These are phyloP conservation scores for Pyronema omphalodes DNA, from an alignment of 495 filamentous ascomycete genomes.

Conservation along the genomic window DNA sequence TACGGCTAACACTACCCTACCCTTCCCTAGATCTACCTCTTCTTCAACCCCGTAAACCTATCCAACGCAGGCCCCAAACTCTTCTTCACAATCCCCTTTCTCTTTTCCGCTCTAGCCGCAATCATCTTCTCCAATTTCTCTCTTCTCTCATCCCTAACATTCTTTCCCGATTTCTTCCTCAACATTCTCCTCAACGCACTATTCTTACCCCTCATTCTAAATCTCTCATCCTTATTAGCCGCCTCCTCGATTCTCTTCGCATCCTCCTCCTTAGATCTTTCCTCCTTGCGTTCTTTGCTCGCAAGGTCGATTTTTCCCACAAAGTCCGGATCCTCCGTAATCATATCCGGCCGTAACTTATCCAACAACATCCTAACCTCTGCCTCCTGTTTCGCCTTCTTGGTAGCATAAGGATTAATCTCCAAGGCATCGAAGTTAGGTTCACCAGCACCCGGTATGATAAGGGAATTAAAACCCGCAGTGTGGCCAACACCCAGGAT, in stretches of 20 bases:
- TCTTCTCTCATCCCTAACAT: constrained; percentile 79
- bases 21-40: not conserved
- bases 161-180: constrained; percentile 72
- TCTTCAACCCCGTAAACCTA: constrained; percentile 36
- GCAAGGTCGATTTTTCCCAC: constrained; percentile 69
- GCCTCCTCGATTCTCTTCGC: constrained; percentile 17
- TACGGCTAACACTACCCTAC: too few species aligned
- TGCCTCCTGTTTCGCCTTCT: constrained; percentile 79
- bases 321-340: constrained; percentile 75
- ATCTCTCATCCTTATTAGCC: constrained; percentile 38
- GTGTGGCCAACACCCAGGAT: constrained; percentile 69
- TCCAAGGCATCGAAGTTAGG: constrained; percentile 92
- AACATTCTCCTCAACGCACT: constrained; percentile 68
- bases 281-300: constrained; percentile 50
- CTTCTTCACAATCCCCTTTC: constrained; percentile 41
- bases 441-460: constrained; percentile 86
- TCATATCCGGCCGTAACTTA: constrained; percentile 95
- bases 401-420: constrained; percentile 89
- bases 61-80: constrained; percentile 54
- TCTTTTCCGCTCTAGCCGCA: constrained; percentile 41
- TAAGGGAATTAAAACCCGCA: constrained; percentile 68
- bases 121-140: constrained; percentile 47
- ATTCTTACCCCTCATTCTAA: constrained; percentile 73
- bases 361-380: constrained; percentile 77
- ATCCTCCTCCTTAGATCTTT: constrained; percentile 56